phyloP scores from a whole-genome alignment of 345 rosid species.

The Camelina neglecta region DNA sequence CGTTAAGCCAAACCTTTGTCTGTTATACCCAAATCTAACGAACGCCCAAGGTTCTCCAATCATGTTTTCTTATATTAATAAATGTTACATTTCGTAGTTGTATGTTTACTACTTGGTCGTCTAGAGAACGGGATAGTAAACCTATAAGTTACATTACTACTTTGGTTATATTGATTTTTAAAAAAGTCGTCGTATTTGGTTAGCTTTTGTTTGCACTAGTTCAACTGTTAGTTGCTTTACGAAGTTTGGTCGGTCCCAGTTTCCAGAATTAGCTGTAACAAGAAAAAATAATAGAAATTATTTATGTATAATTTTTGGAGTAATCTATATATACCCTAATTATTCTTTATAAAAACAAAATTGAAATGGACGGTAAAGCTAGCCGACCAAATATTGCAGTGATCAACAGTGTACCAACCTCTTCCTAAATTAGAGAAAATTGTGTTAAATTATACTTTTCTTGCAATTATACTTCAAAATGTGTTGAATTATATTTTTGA shows the following conservation, averaged over 20 bases:
- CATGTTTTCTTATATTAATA: neutral
- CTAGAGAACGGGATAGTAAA: neutral
- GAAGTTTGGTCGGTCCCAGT: conserved; percentile 40
- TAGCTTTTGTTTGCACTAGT: conserved; percentile 31
- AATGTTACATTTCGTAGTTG: neutral
- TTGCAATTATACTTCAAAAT: neutral
- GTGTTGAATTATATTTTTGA: neutral
- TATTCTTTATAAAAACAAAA: too few relatives aligned
- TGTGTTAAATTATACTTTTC: neutral
- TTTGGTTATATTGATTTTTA: conserved; percentile 1
- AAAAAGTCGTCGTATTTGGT: conserved; percentile 27
- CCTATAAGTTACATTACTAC: neutral
- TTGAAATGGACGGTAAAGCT: conserved; percentile 13
- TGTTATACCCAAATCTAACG: conserved; percentile 40
- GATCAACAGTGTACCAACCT: conserved; percentile 5
- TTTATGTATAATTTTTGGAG: too few relatives aligned
- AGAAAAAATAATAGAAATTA: neutral
- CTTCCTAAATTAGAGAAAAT: neutral
- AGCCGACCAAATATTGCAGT: conserved; percentile 29
- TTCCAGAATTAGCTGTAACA: conserved; percentile 40
- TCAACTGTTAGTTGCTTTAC: conserved; percentile 29
- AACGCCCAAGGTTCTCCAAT: conserved; percentile 21
- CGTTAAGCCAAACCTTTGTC: conserved; percentile 37
- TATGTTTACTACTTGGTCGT: neutral
- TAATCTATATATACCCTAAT: too few relatives aligned